phyloP scores from a whole-genome alignment of 129 eudicot genomes.

The Flaveria robusta region DNA sequence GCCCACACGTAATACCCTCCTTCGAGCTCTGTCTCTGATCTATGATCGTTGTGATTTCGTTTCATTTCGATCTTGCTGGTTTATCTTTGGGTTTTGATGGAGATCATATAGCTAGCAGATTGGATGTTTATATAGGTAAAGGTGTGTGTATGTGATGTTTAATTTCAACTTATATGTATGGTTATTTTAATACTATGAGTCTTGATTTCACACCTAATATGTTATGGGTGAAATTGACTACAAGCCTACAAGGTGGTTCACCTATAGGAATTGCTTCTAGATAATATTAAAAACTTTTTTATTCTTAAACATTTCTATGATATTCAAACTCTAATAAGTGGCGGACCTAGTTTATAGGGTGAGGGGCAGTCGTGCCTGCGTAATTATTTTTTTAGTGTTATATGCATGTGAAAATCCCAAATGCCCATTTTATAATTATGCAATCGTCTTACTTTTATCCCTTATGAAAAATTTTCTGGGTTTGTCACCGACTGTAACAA shows the following conservation, averaged over 20 bases:
- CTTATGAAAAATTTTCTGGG: no score
- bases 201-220: background rate
- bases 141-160: background rate
- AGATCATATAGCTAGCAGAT: background rate
- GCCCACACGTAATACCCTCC: conserved; percentile 33
- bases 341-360: no score
- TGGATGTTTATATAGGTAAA: background rate
- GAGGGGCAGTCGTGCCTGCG: no score
- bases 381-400: no score
- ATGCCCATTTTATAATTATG: no score
- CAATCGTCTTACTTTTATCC: no score
- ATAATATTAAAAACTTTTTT: background rate
- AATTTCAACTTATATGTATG: background rate
- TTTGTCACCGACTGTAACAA: no score
- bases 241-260: background rate
- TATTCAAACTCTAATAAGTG: no score
- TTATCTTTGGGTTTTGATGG: background rate
- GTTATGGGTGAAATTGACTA: background rate
- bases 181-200: background rate
- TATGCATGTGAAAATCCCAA: no score
- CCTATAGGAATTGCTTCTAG: conserved; percentile 4
- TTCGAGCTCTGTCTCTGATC: conserved; percentile 1
- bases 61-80: conserved; percentile 12
- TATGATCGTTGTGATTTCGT: conserved; percentile 26
- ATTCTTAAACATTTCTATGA: no score